Percentiles rank a stretch among this genome's conserved stretches.
Evolutionary conservation across 2,329 filamentous ascomycete species (phyloP).

Genomic region (Xylaria sp.): DNA sequence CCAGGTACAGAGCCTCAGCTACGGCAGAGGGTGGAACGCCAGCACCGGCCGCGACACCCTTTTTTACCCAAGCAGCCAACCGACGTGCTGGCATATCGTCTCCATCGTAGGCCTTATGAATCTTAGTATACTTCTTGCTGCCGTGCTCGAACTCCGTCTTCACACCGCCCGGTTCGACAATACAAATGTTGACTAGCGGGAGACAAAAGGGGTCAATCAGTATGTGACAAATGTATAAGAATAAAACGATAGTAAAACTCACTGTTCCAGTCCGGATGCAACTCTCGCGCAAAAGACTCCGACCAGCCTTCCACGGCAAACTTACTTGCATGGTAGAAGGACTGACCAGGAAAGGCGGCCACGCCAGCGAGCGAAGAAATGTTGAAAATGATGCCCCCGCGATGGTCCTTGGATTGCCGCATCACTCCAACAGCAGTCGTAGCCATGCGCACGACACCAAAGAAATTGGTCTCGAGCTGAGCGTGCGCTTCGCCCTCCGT

Average conservation of each 20-base stretch:
- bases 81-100: constrained; percentile 34
- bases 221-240: not conserved
- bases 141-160: constrained; percentile 35
- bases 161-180: constrained; percentile 35
- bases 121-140: constrained; percentile 31
- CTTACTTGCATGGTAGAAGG: constrained; percentile 37
- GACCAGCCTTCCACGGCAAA: constrained; percentile 36
- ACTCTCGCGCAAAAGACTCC: constrained; percentile 35
- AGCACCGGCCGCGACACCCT: constrained; percentile 15
- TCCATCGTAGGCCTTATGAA: constrained; percentile 28
- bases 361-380: constrained; percentile 36
- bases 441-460: constrained; percentile 30
- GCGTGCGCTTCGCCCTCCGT: constrained; percentile 32
- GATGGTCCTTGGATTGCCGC: constrained; percentile 16
- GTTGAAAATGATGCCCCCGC: constrained; percentile 34
- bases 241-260: constrained; percentile 1
- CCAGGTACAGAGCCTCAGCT: constrained; percentile 24
- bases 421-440: constrained; percentile 26
- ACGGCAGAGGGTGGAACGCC: constrained; percentile 27
- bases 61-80: constrained; percentile 31
- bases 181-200: constrained; percentile 31
- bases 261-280: constrained; percentile 37
- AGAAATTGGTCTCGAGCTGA: constrained; percentile 37
- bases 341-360: constrained; percentile 29
- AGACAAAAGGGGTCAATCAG: not conserved